Base-by-base conservation (phyloP, 164 flowering plant species). In the Sextonia rubra region DNA sequence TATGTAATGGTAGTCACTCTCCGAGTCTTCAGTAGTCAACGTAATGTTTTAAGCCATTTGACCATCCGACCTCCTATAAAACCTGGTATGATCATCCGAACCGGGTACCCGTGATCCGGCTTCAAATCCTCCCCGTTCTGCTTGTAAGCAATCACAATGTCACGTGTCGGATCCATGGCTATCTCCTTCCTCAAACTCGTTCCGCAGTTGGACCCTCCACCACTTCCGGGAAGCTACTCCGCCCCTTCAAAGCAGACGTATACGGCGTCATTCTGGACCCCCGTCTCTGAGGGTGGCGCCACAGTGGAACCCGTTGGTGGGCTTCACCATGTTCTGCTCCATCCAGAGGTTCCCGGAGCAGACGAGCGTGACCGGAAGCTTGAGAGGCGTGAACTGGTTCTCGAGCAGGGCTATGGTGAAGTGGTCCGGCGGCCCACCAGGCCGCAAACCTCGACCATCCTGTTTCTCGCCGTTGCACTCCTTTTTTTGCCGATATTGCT, bases 11-110 rank as follows among this genome's bases (percentile, higher is more conserved):
- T 95, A 95, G 69, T 93, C 81, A 60, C 22, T 89, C 4, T 88
- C 86, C 0, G 97, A 89, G 71, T 93, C 95, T 3, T 76, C 48
- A 0, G 94, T 82, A 0, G 98, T 84, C 0, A 95, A 97, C 0
- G 90, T 74, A 23, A 95, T 2, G 97, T 72, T 66, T 85, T 86
- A 65, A 95, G 73, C 99, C 99, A 95, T 65, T 95, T 95, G 15
- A 95, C 97, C 99, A 95, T 95, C 12, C 99, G 80, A 0, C 99
- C 99, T 0, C 98, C 99, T 44, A 95, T 95, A 76, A 82, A 95
- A 0, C 99, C 99, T 0, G 99, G 99, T 1, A 95, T 89, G 26
- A 95, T 90, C 78, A 95, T 82, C 70, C 99, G 61, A 12, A 95
- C 88, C 0, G 98, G 99, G 61, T 83, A 95, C 1, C 99, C 99